Evolutionary conservation across 225 moss, liverwort and hornwort genomes (phyloP), one percentile per base, ranked within the genome.

Genomic region (Bryum argenteum): DNA sequence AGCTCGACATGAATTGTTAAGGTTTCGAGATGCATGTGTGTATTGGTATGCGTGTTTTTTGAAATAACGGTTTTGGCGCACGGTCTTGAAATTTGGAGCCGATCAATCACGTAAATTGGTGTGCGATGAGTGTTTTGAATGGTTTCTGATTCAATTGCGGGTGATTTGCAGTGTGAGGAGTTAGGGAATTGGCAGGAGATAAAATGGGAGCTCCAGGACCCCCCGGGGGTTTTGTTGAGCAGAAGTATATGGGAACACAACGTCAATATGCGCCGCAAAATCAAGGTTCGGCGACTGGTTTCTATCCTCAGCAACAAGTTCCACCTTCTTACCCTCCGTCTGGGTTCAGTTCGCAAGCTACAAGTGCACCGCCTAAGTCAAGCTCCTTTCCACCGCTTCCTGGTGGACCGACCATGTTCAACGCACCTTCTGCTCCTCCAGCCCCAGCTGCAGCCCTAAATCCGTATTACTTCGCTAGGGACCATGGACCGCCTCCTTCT

Each of bases 151-250:
- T 33, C 33, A 33, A 33, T 33, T 5, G 28, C 28, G 28, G 28
- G 28, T 28, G 28, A 28, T 59, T 53, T 74, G 73, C 85, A 85
- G 85, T 33, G 71, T 78, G 63, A 65, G 68, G 61, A 9, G 8
- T 44, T 44, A 15, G 65, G 52, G 61, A 33, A 81, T 33, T 3
- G 73, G 53, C 28, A 76, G 65, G 55, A 77, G 72, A 65, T 53
- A 65, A 53, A 74, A 96, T 96, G 96, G 96, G 96, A 88, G 88
- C 90, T 72, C 88, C 91, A 67, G 93, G 93, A 70, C 84, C 90
- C 39, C 79, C 88, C 19, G 91, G 94, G 83, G 90, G 87, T 58
- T 93, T 90, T 77, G 93, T 93, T 54, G 76, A 89, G 51, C 90
- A 89, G 72, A 93, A 89, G 69, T 89, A 83, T 41, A 83, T 93